phyloP scores from a whole-genome alignment of 345 rosid species.

The Rubroshorea leprosula region DNA sequence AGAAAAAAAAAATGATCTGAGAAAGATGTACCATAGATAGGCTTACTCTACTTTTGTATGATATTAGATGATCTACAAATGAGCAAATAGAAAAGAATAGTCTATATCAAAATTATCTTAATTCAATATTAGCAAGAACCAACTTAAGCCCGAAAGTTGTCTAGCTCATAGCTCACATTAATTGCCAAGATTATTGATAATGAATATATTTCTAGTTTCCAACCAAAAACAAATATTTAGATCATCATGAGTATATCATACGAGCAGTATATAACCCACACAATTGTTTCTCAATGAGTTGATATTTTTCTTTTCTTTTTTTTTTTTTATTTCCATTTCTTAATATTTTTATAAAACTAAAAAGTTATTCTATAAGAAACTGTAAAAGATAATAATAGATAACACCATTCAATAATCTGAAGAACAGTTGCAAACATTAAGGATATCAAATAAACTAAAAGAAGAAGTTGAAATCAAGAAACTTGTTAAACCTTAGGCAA shows the following conservation, averaged over 20 bases:
- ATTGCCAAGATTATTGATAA: background rate
- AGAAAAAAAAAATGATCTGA: background rate
- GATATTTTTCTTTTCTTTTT: background rate
- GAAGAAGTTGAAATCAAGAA: background rate
- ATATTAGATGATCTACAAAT: background rate
- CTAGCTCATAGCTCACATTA: background rate
- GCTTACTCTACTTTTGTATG: background rate
- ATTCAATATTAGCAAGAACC: too few relatives aligned
- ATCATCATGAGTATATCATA: background rate
- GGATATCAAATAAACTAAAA: background rate
- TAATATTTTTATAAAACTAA: too few relatives aligned
- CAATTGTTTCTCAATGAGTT: background rate
- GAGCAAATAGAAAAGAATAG: background rate
- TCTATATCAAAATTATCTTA: too few relatives aligned
- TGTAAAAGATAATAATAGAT: background rate
- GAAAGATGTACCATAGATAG: too few relatives aligned
- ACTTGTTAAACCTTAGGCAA: slow-evolving; percentile 47
- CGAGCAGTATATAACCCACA: background rate
- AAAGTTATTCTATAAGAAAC: background rate
- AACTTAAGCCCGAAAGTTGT: too few relatives aligned
- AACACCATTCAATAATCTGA: background rate
- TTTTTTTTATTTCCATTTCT: too few relatives aligned
- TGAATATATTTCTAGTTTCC: background rate
- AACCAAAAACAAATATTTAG: background rate
- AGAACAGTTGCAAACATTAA: too few relatives aligned